phyloP scores from a whole-genome alignment of 1,284 basidiomycete species.

The Apiotrichum gracile region DNA sequence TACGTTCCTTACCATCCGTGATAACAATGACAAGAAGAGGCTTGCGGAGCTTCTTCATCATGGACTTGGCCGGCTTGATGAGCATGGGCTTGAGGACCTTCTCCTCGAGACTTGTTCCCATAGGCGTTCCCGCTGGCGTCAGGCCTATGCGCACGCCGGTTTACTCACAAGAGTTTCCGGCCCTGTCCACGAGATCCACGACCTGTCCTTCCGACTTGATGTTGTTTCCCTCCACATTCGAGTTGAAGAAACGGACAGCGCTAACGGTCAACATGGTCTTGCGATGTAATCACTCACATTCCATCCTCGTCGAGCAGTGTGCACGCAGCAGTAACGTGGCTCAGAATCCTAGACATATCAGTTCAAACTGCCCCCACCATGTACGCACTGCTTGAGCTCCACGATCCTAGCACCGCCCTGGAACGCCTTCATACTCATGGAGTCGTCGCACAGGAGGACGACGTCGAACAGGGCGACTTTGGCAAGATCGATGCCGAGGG shows the following conservation, averaged over 20 bases:
- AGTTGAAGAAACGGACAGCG: slow-evolving; percentile 49
- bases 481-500: slow-evolving; percentile 47
- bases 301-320: slow-evolving; percentile 4
- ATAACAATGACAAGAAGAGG: slow-evolving; percentile 37
- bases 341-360: not conserved
- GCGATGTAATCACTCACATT: not conserved
- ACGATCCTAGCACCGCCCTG: slow-evolving; percentile 44
- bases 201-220: slow-evolving; percentile 42
- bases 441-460: slow-evolving; percentile 47
- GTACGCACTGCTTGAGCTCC: slow-evolving; percentile 19
- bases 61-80: slow-evolving; percentile 1
- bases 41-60: slow-evolving; percentile 5
- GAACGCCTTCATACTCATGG: slow-evolving; percentile 43
- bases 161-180: slow-evolving; percentile 18
- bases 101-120: slow-evolving; percentile 5
- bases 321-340: not conserved
- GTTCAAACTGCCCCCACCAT: not conserved
- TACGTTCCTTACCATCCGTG: slow-evolving; percentile 28
- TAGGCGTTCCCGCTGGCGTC: slow-evolving; percentile 24
- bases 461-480: slow-evolving; percentile 46
- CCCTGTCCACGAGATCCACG: slow-evolving; percentile 24
- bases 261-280: not conserved
- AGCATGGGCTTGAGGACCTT: slow-evolving; percentile 8
- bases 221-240: slow-evolving; percentile 44
- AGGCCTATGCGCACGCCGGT: not conserved